Percentiles rank a stretch among this genome's conserved stretches.
These are phyloP conservation scores for Diaporthe citriasiana DNA, from an alignment of 2,329 filamentous ascomycete species.

Conservation along the genomic window DNA sequence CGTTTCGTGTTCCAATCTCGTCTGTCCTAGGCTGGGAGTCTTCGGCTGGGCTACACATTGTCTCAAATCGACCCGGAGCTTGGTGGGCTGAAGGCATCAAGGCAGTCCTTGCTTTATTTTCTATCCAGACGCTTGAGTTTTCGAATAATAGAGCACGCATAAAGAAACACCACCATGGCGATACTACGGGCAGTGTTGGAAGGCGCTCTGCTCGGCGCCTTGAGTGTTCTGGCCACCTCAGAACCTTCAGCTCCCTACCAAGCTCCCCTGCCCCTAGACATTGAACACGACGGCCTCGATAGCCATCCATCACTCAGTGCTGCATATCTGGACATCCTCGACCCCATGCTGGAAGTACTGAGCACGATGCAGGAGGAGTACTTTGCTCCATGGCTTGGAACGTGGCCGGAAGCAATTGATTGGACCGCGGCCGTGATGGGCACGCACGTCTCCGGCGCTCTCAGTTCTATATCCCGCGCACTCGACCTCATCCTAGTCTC, in stretches of 20 bases:
- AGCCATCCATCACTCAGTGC: neutral
- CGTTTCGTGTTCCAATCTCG: neutral
- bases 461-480: constrained; percentile 78
- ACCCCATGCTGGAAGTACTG: constrained; percentile 74
- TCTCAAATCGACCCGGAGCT: constrained; percentile 20
- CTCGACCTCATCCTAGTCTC: constrained; percentile 56
- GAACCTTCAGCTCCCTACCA: constrained; percentile 4
- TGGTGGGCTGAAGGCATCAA: neutral
- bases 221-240: constrained; percentile 9
- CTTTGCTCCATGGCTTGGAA: constrained; percentile 82
- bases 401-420: constrained; percentile 89
- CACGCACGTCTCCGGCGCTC: constrained; percentile 81
- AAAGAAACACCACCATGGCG: constrained; percentile 1
- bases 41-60: neutral
- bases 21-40: neutral
- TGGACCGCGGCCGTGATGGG: constrained; percentile 92
- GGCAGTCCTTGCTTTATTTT: neutral
- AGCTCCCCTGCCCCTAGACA: constrained; percentile 10
- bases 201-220: constrained; percentile 21
- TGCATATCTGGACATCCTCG: constrained; percentile 49
- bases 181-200: neutral
- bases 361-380: constrained; percentile 78
- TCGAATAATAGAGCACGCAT: neutral
- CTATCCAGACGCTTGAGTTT: neutral
- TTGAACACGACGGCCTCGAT: neutral